Evolutionary conservation across 305 asterid genomes (phyloP).

Genomic region (Fraxinus platypoda): DNA sequence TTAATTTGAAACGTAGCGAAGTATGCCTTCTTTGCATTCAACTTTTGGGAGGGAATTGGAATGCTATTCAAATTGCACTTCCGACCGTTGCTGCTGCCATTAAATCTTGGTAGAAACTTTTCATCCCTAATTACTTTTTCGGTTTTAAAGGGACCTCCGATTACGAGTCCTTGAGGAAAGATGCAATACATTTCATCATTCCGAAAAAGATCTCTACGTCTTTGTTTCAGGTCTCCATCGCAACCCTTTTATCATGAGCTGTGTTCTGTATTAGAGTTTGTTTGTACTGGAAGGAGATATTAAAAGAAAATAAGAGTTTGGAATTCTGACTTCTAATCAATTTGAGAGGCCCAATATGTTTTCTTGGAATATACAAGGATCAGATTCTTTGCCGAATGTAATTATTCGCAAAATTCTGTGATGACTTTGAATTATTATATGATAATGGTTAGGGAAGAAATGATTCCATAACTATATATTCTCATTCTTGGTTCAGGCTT

Average conservation of each 20-base stretch:
- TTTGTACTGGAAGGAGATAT: slow-evolving; percentile 25
- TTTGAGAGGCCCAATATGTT: slow-evolving; percentile 42
- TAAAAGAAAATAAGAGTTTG: slow-evolving; percentile 24
- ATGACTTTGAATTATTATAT: slow-evolving; percentile 33
- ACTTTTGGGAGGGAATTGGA: not conserved
- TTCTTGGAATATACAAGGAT: slow-evolving; percentile 58
- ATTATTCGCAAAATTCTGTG: slow-evolving; percentile 1
- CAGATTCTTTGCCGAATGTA: slow-evolving; percentile 41
- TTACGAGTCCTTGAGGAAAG: slow-evolving; percentile 31
- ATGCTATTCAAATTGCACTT: not conserved
- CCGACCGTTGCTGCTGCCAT: not conserved
- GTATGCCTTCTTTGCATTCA: not conserved
- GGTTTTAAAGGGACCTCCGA: slow-evolving; percentile 45
- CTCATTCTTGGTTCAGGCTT: slow-evolving; percentile 50
- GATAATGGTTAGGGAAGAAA: slow-evolving; percentile 30
- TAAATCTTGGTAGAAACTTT: slow-evolving; percentile 17
- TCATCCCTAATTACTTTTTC: slow-evolving; percentile 27
- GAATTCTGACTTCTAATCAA: slow-evolving; percentile 33
- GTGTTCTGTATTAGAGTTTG: slow-evolving; percentile 37
- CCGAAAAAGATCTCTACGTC: slow-evolving; percentile 36
- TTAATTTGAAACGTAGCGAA: not conserved
- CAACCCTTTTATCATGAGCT: slow-evolving; percentile 51
- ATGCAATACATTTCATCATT: slow-evolving; percentile 32
- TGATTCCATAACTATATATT: slow-evolving; percentile 44
- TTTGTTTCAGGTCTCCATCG: slow-evolving; percentile 46